Evolutionary conservation across 805 yeast genomes (phyloP).

Genomic region (Schwanniomyces yamadae): DNA sequence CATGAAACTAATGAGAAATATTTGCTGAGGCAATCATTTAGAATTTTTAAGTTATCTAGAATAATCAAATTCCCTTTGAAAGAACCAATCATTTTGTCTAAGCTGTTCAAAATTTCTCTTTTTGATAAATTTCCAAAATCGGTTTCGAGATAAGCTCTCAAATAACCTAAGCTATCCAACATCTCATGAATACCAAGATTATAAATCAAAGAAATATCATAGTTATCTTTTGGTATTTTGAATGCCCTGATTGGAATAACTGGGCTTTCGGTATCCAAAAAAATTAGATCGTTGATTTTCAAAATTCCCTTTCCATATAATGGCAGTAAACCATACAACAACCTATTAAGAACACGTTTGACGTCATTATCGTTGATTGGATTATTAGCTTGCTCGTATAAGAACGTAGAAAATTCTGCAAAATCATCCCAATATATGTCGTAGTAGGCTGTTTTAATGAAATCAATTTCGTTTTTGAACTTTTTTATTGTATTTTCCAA

Average conservation of each 20-base stretch:
- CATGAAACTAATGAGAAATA: conserved; percentile 7
- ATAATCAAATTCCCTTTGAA: conserved; percentile 7
- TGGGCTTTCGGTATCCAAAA: not conserved
- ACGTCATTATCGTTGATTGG: not conserved
- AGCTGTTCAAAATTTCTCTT: conserved; percentile 13
- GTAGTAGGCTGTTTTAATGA: conserved; percentile 5
- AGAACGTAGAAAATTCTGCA: conserved; percentile 9
- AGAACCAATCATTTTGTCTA: conserved; percentile 8
- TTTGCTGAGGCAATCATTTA: not conserved
- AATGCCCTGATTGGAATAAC: conserved; percentile 12
- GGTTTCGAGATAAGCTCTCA: conserved; percentile 10
- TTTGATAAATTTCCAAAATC: conserved; percentile 10
- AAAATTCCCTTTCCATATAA: conserved; percentile 5
- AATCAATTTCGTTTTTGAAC: conserved; percentile 6
- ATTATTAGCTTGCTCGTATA: conserved; percentile 4
- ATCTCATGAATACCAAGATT: conserved; percentile 14
- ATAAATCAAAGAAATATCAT: conserved; percentile 19
- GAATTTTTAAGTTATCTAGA: conserved; percentile 1
- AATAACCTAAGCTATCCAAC: conserved; percentile 15
- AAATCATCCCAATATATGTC: conserved; percentile 5
- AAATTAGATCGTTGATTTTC: not conserved
- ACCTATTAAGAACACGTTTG: not conserved
- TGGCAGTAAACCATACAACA: conserved; percentile 5
- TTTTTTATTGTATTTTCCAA: conserved; percentile 4
- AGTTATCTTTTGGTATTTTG: conserved; percentile 14